These are phyloP conservation scores for Zancudomyces culisetae DNA, from an alignment of 371 early-diverging fungal genomes.

Conservation along the genomic window DNA sequence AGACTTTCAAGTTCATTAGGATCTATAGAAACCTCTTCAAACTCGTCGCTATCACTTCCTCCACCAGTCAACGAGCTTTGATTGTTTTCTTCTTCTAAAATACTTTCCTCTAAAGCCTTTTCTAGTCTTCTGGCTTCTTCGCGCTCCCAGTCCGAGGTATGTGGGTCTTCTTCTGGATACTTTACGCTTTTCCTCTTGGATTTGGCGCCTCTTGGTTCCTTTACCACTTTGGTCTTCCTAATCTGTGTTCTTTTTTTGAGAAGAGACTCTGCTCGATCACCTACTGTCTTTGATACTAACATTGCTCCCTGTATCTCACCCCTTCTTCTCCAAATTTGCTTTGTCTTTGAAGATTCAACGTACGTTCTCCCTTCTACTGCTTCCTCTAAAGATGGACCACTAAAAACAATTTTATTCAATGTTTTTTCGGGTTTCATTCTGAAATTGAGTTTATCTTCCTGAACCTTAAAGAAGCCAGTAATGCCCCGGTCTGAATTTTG, in stretches of 20 bases:
- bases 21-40: not conserved
- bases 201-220: not conserved
- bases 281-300: not conserved
- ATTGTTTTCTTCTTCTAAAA: not conserved
- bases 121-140: too few species aligned
- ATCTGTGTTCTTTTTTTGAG: not conserved
- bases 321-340: not conserved
- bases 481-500: not conserved
- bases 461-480: not conserved
- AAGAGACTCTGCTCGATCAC: not conserved
- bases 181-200: not conserved
- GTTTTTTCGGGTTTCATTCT: not conserved
- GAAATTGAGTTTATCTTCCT: not conserved
- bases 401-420: not conserved
- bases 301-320: not conserved
- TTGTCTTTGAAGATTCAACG: not conserved
- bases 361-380: too few species aligned
- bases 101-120: not conserved
- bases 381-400: not conserved
- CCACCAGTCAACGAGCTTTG: not conserved
- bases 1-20: not conserved
- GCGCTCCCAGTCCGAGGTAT: not conserved
- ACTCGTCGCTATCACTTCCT: not conserved
- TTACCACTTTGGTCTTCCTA: not conserved
- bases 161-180: not conserved